phyloP scores from a whole-genome alignment of 2,329 filamentous ascomycete genomes.

The Trichoderma sp. region DNA sequence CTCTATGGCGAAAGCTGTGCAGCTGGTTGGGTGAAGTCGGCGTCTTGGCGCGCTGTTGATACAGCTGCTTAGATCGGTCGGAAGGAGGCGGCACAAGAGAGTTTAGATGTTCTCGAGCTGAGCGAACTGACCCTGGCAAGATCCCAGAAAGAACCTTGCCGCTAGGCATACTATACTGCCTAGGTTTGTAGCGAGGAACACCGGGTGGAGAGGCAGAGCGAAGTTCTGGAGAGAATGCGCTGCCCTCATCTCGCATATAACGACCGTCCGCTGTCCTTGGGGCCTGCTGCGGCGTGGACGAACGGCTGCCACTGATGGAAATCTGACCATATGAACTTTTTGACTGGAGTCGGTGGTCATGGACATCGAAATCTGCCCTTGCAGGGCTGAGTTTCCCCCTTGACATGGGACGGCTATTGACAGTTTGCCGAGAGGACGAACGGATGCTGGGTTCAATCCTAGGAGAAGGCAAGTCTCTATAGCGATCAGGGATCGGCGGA shows the following conservation, averaged over 20 bases:
- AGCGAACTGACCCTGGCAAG: constrained; percentile 16
- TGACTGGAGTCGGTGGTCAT: background rate
- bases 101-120: constrained; percentile 14
- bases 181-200: constrained; percentile 17
- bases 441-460: background rate
- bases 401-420: background rate
- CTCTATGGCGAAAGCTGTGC: constrained; percentile 11
- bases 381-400: background rate
- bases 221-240: background rate
- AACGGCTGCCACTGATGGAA: constrained; percentile 2
- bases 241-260: constrained; percentile 17
- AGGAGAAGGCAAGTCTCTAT: background rate
- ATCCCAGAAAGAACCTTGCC: background rate
- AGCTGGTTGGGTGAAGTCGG: constrained; percentile 3
- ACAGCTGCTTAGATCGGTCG: background rate
- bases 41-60: constrained; percentile 12
- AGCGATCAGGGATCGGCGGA: background rate
- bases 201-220: constrained; percentile 18
- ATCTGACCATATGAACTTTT: constrained; percentile 16
- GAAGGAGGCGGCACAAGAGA: background rate
- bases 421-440: background rate
- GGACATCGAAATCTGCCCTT: background rate
- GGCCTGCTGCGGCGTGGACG: background rate
- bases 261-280: constrained; percentile 14
- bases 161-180: constrained; percentile 17